Conservation (phyloP, 2,329 filamentous ascomycete genomes). For the Zasmidium angulare region DNA sequence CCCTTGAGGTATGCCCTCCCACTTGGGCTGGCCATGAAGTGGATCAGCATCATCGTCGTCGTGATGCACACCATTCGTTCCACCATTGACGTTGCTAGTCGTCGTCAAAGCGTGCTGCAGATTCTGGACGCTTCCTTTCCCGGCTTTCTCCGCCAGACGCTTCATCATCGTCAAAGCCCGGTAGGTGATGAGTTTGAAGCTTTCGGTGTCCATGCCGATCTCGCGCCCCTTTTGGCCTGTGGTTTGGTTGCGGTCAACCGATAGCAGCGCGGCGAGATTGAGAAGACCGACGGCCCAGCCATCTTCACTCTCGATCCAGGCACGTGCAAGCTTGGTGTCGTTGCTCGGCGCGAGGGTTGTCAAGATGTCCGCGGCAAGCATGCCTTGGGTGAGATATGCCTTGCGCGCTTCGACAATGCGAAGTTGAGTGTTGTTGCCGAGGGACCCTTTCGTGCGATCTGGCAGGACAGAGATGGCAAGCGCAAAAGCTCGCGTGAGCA, state of each 20-base stretch:
- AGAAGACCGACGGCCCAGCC: constrained; percentile 81
- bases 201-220: constrained; percentile 32
- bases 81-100: constrained; percentile 24
- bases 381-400: constrained; percentile 85
- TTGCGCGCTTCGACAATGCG: constrained; percentile 79
- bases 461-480: constrained; percentile 84
- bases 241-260: constrained; percentile 51
- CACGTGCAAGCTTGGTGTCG: constrained; percentile 62
- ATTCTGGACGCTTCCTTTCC: constrained; percentile 26
- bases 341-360: constrained; percentile 61
- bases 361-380: constrained; percentile 86
- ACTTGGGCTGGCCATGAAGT: constrained; percentile 32
- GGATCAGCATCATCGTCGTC: constrained; percentile 4
- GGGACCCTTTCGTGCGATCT: constrained; percentile 62
- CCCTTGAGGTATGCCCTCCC: constrained; percentile 46
- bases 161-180: constrained; percentile 49
- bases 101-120: constrained; percentile 5
- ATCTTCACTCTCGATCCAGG: constrained; percentile 81
- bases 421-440: constrained; percentile 44
- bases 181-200: constrained; percentile 39
- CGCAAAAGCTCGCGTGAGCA: constrained; percentile 83
- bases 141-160: constrained; percentile 46
- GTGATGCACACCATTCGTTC: constrained; percentile 24
- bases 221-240: constrained; percentile 20
- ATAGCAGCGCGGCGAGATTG: constrained; percentile 71